Evolutionary conservation across 208 protist species (phyloP), one percentile per base, ranked within the genome.

Genomic region (Acanthamoeba castellanii): DNA sequence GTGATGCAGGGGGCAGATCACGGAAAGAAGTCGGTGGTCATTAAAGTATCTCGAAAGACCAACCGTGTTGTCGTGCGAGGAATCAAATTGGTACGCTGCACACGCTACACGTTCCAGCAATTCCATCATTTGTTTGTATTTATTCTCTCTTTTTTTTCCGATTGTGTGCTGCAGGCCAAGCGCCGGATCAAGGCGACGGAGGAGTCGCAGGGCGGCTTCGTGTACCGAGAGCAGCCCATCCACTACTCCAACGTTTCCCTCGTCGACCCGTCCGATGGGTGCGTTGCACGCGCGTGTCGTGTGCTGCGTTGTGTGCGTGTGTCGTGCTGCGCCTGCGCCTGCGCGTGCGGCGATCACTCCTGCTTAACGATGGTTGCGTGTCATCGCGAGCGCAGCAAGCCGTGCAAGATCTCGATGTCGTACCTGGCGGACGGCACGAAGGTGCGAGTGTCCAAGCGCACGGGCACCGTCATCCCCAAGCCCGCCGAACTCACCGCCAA

Each of bases 381-480:
- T 22, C 47, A 7, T 42, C 76, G 27, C 27, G 45, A 61, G n/a
- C 2, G 34, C 88, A 93, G 88, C 34, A 93, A 93, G 45, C 37
- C 64, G n/a, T 61, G 45, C 52, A 72, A 59, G 45, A 18, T 93
- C 34, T 45, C 22, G 37, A 93, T 59, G 22, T 18, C 34, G 8
- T 93, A 50, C 30, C 59, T 76, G 42, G 18, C 34, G 1, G 88
- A 93, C 27, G 88, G 88, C 30, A 81, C 88, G 20, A 93, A 93
- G 68, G 32, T 93, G 25, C 50, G 88, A 13, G 42, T 93, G 25
- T 93, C 88, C 30, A 93, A 93, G 64, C 45, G 45, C 27, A 93
- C 64, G n/a, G 88, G 88, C 68, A 78, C 68, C 25, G 25, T 93
- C 64, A 93, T 93, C 9, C 88, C 88, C 57, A 93, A 93, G 88